Evolutionary conservation across 2,329 filamentous ascomycete genomes (phyloP).

Genomic region (Monosporascus sp.): DNA sequence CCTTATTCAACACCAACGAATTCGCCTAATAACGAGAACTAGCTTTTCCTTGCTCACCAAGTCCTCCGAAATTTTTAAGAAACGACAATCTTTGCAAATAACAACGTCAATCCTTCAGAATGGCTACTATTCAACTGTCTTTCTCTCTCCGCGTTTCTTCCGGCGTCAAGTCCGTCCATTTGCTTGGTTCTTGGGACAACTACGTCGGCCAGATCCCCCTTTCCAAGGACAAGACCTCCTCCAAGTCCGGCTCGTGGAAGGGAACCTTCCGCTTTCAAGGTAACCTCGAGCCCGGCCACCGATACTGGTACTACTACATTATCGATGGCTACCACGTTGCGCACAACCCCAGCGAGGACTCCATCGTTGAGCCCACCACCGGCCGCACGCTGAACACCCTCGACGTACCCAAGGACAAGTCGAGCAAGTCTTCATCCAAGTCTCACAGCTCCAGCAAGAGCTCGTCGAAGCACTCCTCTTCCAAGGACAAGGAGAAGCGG

Average conservation of each 20-base stretch:
- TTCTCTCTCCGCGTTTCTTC: slow-evolving; percentile 94
- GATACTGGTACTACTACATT: slow-evolving; percentile 99
- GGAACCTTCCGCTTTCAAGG: slow-evolving; percentile 95
- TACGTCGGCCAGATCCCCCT: slow-evolving; percentile 93
- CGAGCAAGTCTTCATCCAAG: slow-evolving; percentile 38
- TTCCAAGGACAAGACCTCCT: slow-evolving; percentile 75
- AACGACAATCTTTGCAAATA: slow-evolving; percentile 33
- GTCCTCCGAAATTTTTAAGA: slow-evolving; percentile 34
- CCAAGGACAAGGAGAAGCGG: slow-evolving; percentile 36
- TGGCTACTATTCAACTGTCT: slow-evolving; percentile 89
- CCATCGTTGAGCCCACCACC: slow-evolving; percentile 91
- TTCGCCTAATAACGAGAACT: slow-evolving; percentile 40
- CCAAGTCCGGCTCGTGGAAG: slow-evolving; percentile 89
- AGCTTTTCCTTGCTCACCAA: slow-evolving; percentile 54
- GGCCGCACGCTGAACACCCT: slow-evolving; percentile 97
- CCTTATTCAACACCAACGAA: slow-evolving; percentile 32
- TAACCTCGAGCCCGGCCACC: slow-evolving; percentile 79
- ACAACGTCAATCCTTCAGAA: slow-evolving; percentile 45
- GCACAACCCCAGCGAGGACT: slow-evolving; percentile 87
- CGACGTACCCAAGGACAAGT: slow-evolving; percentile 66
- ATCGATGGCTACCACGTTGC: slow-evolving; percentile 98
- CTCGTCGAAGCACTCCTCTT: slow-evolving; percentile 34
- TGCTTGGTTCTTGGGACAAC: slow-evolving; percentile 97
- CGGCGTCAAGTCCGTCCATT: slow-evolving; percentile 94
- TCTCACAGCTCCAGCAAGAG: slow-evolving; percentile 42